These are phyloP conservation scores for Tulasnella sp. DNA, from an alignment of 768 basidiomycete genomes.

Conservation along the genomic window DNA sequence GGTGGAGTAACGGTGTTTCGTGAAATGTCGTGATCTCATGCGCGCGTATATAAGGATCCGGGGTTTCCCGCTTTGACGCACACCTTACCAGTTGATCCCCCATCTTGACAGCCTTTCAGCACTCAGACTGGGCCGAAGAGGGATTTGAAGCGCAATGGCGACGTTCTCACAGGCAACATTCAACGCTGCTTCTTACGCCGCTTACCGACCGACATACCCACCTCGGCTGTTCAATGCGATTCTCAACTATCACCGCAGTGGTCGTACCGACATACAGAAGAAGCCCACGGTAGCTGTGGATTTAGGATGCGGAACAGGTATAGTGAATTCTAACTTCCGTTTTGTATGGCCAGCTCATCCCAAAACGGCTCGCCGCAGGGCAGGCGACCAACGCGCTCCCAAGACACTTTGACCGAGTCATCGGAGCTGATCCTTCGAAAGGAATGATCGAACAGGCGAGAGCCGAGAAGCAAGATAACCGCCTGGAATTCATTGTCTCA, in stretches of 20 bases:
- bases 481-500: neutral
- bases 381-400: conserved; percentile 51
- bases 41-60: no score
- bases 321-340: conserved; percentile 16
- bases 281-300: conserved; percentile 62
- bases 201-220: conserved; percentile 64
- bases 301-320: conserved; percentile 78
- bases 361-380: conserved; percentile 32
- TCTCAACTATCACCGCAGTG: conserved; percentile 41
- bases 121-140: no score
- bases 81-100: no score
- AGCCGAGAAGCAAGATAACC: neutral
- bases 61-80: no score
- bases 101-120: no score
- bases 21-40: no score
- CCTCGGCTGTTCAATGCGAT: conserved; percentile 48
- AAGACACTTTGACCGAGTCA: conserved; percentile 42
- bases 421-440: conserved; percentile 62
- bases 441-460: conserved; percentile 52
- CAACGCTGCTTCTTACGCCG: conserved; percentile 53
- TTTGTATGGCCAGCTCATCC: conserved; percentile 3
- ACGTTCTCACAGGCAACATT: conserved; percentile 63
- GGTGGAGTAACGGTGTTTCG: no score
- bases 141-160: conserved; percentile 39
- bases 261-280: conserved; percentile 33